Evolutionary conservation across 495 filamentous ascomycete species (phyloP), one percentile per base, ranked within the genome.

Genomic region (Neurospora discreta): DNA sequence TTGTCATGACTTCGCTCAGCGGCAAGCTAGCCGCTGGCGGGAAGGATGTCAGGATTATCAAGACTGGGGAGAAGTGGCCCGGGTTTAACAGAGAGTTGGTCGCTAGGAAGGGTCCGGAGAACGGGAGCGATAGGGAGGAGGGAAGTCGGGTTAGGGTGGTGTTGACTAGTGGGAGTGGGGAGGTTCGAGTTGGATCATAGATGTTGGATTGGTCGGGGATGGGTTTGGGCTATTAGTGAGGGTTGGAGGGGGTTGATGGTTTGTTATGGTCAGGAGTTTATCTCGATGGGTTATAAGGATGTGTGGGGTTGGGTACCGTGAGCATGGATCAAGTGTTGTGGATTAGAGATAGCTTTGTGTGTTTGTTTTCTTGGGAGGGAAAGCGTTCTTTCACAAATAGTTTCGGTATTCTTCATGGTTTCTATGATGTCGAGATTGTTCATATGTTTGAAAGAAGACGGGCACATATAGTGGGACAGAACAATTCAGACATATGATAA

Each of bases 81-180:
- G 80, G 81, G 3, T 33, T 75, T 1, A 73, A 70, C 1, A 77
- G 74, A 69, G 69, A 70, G 23, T 1, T 85, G 41, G 42, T 80
- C 5, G 82, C 82, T 7, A 75, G 74, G 70, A 85, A 85, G 77
- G 83, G 83, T 9, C n/a, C 18, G 10, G 72, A 70, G 15, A 73
- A 52, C 5, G 77, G 77, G 6, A 36, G 52, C 3, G 80, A 76
- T 13, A 78, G 78, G 8, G 77, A 76, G 4, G 39, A 65, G 8
- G 80, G 77, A 15, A 78, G 80, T 40, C 71, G 30, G 30, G 68
- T 81, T 20, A 30, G 52, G 30, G 78, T 68, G 3, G 72, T 73
- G 68, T 75, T 73, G 3, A 73, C 79, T 7, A 73, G 73, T 58
- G 83, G 83, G 18, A 71, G 74, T 74, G 33, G 81, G 52, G 71